Evolutionary conservation across 176 grass and related monocot species (phyloP), one percentile per base, ranked within the genome.

Genomic region (Cenchrus purpureus): DNA sequence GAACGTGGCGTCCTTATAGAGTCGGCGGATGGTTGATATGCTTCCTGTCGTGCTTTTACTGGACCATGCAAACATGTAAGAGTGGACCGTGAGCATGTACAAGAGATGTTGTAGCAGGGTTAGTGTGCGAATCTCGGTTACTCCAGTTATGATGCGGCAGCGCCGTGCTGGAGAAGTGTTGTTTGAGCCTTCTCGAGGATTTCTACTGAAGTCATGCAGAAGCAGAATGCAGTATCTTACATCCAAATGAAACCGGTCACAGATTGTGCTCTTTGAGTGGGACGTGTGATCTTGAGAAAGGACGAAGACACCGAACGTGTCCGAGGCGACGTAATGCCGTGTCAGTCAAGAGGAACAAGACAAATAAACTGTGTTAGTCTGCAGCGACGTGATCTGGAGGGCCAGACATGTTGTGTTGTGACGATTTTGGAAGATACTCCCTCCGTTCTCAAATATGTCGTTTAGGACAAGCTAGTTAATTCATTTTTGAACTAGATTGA

Each of bases 11-110:
- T 59, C 67, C 74, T 45, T 83, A 66, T 32, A 58, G 56, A 56
- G 13, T 49, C 60, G 83, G 22, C 46, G 52, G 32, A 49, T 34
- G 68, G 10, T 57, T 84, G 76, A 71, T 75, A 71, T 75, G 19
- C 68, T 75, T 25, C 44, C 34, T 46, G 29, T 74, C 55, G 60
- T 68, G 58, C 49, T 73, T 43, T 50, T 25, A 31, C 54, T 28
- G 32, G 49, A 5, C 53, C 73, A 55, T 75, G 73, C 49, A 51
- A 74, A 54, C 10, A 8, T 73, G 28, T 31, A 67, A 84, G n/a
- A 71, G 10, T 68, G 34, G 65, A 40, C 45, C 17, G 66, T 56
- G 15, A 56, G 54, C 63, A 66, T 82, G 71, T 72, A 51, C 32
- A 86, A 22, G 34, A 56, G 65, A 22, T 62, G 8, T 70, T 44